Evolutionary conservation across 83 land plant species (phyloP), one percentile per base, ranked within the genome.

Genomic region (Larix sibirica): DNA sequence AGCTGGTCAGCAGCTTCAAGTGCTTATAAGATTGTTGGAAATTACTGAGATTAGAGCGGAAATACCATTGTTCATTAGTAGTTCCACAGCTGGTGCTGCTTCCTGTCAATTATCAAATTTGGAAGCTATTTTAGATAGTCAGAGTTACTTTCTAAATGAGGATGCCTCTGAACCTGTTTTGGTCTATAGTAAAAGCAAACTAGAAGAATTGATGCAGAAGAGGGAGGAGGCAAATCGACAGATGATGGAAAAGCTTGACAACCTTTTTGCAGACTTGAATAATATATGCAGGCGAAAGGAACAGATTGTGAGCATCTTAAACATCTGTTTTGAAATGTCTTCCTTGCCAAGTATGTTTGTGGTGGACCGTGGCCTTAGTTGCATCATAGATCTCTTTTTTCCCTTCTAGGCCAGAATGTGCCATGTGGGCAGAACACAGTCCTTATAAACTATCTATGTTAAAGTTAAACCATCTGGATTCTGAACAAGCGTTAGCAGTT

Each of bases 1-100:
- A 79, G 93, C 98, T 84, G 99, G 98, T 50, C 95, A 94, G 84
- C 99, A 98, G 80, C 95, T 98, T 84, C 95, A 94, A 86, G 94
- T 94, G 64, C 70, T 98, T 54, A 80, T 86, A 75, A 91, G 91
- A 77, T 84, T 96, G 64, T 89, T 91, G n/a, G 91, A 94, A 81
- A 79, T 91, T 77, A 80, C 66, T 50, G 61, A 80, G 74, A 80
- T 83, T 77, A 87, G 90, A 62, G 62, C 76, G 0, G 24, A 44
- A 56, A 61, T 59, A 75, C n/a, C 54, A 61, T 24, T 36, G 12
- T 28, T 61, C 36, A 4, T 20, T 38, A 59, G 84, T 33, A 74
- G 50, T 26, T 50, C 59, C 59, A 75, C 50, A 28, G 33, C 78
- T 24, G 54, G 31, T 75, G 60, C 58, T 7, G 78, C 64, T 20